Evolutionary conservation across 192 early-diverging fungal genomes (phyloP).

Genomic region (Phycomyces nitens): DNA sequence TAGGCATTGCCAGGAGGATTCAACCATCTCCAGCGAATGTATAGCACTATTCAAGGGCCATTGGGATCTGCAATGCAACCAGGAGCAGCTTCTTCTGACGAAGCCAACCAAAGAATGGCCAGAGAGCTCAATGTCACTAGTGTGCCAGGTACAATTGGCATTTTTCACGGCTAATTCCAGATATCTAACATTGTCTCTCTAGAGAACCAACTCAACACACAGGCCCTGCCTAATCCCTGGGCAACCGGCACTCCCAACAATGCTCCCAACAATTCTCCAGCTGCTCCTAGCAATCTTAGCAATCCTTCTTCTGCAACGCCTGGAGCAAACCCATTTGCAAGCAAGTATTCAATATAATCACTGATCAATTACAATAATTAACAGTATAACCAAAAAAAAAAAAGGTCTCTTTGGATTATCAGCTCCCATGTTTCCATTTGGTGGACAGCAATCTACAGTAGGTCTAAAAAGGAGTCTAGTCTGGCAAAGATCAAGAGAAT

Average conservation of each 20-base stretch:
- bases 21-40: slow-evolving; percentile 58
- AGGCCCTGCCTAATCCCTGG: slow-evolving; percentile 59
- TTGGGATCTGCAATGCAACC: slow-evolving; percentile 48
- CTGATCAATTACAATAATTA: not conserved
- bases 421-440: not conserved
- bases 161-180: too few relatives aligned
- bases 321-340: slow-evolving; percentile 1
- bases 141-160: slow-evolving; percentile 36
- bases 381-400: not conserved
- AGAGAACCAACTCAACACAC: slow-evolving; percentile 49
- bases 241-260: slow-evolving; percentile 23
- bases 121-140: slow-evolving; percentile 52
- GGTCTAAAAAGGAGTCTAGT: not conserved
- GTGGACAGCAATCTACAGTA: slow-evolving; percentile 4
- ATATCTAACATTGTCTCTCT: not conserved
- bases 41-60: slow-evolving; percentile 53
- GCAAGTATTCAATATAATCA: not conserved
- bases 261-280: slow-evolving; percentile 9
- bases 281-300: not conserved
- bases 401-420: slow-evolving; percentile 4
- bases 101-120: slow-evolving; percentile 50
- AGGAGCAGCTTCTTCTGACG: slow-evolving; percentile 41
- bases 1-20: slow-evolving; percentile 62
- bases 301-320: slow-evolving; percentile 22
- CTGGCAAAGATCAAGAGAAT: not conserved